A percentile compares a stretch with the other conserved stretches of the same genome.
phyloP scores from a whole-genome alignment of 768 basidiomycete genomes.

The Ephemerocybe angulata region DNA sequence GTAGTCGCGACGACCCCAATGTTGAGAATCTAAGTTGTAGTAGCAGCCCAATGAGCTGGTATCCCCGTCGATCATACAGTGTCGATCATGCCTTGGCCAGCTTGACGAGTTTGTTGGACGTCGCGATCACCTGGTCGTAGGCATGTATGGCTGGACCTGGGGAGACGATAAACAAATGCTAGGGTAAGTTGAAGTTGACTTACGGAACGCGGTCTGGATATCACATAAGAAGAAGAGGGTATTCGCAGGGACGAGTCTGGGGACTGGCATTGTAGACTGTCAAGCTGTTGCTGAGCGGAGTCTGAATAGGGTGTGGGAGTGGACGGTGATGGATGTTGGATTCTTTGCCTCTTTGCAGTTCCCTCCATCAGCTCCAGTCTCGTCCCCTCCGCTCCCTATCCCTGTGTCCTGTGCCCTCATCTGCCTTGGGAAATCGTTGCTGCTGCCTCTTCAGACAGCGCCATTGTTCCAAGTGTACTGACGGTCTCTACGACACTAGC shows the following conservation, averaged over 20 bases:
- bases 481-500: constrained; percentile 12
- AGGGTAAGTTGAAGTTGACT: constrained; percentile 19
- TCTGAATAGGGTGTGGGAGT: constrained; percentile 11
- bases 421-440: neutral
- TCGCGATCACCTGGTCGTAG: constrained; percentile 66
- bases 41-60: constrained; percentile 3
- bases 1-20: constrained; percentile 80
- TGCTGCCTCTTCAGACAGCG: constrained; percentile 13
- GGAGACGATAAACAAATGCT: constrained; percentile 1
- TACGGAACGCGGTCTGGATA: constrained; percentile 74
- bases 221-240: constrained; percentile 81
- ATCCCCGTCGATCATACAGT: neutral
- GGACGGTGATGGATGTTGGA: constrained; percentile 3
- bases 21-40: constrained; percentile 55
- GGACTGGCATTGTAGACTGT: constrained; percentile 18
- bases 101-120: constrained; percentile 73
- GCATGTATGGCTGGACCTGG: constrained; percentile 52
- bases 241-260: constrained; percentile 30
- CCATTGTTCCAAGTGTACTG: constrained; percentile 8
- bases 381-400: constrained; percentile 11
- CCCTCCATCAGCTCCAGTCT: constrained; percentile 15
- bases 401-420: neutral
- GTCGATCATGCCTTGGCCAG: constrained; percentile 54
- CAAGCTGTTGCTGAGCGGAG: constrained; percentile 19
- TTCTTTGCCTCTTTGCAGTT: constrained; percentile 10